Percentiles rank a stretch among this genome's conserved stretches.
Evolutionary conservation across 2,329 filamentous ascomycete species (phyloP).

Genomic region (Alternaria rosae): DNA sequence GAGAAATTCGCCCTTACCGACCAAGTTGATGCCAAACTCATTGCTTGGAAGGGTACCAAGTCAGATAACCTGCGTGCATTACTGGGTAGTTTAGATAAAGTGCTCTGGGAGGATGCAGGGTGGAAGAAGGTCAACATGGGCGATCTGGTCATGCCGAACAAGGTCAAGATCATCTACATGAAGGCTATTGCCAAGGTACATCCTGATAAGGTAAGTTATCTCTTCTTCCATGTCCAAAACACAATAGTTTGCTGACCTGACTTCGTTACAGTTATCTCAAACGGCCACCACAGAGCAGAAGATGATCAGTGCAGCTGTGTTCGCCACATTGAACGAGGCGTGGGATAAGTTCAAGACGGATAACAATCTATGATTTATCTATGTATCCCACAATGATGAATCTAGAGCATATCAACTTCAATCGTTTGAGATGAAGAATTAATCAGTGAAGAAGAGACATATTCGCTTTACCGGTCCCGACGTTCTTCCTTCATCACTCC

Average conservation of each 20-base stretch:
- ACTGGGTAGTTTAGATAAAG: constrained; percentile 82
- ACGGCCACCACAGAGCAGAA: constrained; percentile 70
- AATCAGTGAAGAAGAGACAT: neutral
- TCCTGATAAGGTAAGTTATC: constrained; percentile 84
- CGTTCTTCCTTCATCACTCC: neutral
- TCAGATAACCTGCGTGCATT: constrained; percentile 90
- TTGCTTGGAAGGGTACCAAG: constrained; percentile 88
- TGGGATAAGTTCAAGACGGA: constrained; percentile 74
- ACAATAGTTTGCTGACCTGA: constrained; percentile 18
- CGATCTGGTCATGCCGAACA: constrained; percentile 89
- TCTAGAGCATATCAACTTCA: neutral
- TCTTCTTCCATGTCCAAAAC: neutral
- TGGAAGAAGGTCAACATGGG: constrained; percentile 98
- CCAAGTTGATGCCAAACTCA: constrained; percentile 79
- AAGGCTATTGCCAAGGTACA: constrained; percentile 99
- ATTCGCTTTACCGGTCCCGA: neutral
- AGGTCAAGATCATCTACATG: constrained; percentile 98
- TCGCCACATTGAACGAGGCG: constrained; percentile 70
- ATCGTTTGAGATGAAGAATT: neutral
- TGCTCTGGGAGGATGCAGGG: constrained; percentile 89
- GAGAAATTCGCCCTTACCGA: constrained; percentile 92
- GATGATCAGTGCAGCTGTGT: constrained; percentile 72
- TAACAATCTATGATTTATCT: constrained; percentile 51
- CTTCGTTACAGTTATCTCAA: constrained; percentile 59
- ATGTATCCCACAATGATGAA: neutral